Conservation (phyloP, 2,329 filamentous ascomycete genomes). For the Albophoma yamanashiensis region DNA sequence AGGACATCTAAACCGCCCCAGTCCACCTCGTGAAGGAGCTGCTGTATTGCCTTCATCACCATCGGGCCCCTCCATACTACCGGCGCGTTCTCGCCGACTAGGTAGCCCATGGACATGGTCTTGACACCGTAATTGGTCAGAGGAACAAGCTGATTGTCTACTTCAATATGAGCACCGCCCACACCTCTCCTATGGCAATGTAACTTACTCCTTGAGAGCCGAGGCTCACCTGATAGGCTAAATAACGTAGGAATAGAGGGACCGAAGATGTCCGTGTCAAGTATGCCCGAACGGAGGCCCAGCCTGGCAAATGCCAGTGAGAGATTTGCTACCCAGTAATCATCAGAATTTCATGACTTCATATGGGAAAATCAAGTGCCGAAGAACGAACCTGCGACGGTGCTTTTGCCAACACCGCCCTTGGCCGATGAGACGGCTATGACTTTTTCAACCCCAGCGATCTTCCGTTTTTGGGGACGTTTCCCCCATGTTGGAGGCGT, state of each 20-base stretch:
- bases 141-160: conserved; percentile 73
- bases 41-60: conserved; percentile 95
- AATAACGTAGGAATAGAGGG: conserved; percentile 89
- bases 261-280: conserved; percentile 95
- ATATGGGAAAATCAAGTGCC: neutral
- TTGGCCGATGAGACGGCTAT: conserved; percentile 96
- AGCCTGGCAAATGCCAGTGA: conserved; percentile 76
- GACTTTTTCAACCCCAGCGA: conserved; percentile 80
- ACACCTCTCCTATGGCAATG: neutral
- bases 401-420: conserved; percentile 96
- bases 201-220: conserved; percentile 57
- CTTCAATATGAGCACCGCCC: conserved; percentile 2
- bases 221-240: conserved; percentile 68
- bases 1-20: conserved; percentile 86
- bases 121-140: conserved; percentile 91
- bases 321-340: conserved; percentile 54
- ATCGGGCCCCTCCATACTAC: conserved; percentile 95
- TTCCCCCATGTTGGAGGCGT: conserved; percentile 48
- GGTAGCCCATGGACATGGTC: conserved; percentile 98
- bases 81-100: conserved; percentile 68
- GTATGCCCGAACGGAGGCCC: conserved; percentile 73
- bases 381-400: conserved; percentile 61
- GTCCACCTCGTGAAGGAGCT: conserved; percentile 88
- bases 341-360: neutral
- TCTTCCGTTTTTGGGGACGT: conserved; percentile 69